A percentile compares a stretch with the other conserved stretches of the same genome.
These are phyloP conservation scores for Melampsora americana DNA, from an alignment of 1,284 basidiomycete species.

Conservation along the genomic window DNA sequence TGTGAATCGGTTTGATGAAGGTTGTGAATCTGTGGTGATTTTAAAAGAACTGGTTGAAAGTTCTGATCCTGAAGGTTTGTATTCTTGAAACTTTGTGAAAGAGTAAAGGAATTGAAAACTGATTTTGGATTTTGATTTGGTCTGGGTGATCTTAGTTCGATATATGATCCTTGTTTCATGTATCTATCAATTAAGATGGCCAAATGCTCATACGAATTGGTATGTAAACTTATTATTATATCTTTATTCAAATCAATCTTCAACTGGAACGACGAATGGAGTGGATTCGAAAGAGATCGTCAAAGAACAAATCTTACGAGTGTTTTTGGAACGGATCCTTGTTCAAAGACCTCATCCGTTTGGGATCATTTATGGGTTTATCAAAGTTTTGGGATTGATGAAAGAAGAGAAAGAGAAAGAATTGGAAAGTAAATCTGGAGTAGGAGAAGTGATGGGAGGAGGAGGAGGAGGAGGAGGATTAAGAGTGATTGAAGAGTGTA, in stretches of 20 bases:
- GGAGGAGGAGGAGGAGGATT: neutral
- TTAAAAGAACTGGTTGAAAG: constrained; percentile 76
- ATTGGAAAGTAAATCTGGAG: neutral
- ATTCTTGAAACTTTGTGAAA: too few relatives aligned
- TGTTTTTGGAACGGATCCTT: constrained; percentile 87
- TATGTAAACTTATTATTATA: constrained; percentile 83
- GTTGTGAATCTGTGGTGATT: constrained; percentile 64
- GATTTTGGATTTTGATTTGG: neutral
- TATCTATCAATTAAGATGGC: constrained; percentile 89
- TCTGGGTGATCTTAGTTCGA: constrained; percentile 57
- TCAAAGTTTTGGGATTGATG: constrained; percentile 61
- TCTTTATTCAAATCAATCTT: constrained; percentile 73
- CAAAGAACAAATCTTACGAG: constrained; percentile 83
- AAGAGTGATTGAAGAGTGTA: constrained; percentile 20
- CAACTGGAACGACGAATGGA: too few relatives aligned
- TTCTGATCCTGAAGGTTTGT: constrained; percentile 81
- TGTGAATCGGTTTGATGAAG: constrained; percentile 71
- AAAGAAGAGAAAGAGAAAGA: neutral
- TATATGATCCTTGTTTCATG: constrained; percentile 86
- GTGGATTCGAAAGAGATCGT: constrained; percentile 61
- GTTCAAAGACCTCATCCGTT: constrained; percentile 95
- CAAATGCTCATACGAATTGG: constrained; percentile 76
- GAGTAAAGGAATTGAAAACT: constrained; percentile 12
- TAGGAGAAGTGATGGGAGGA: neutral
- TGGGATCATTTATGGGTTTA: constrained; percentile 89